These are phyloP conservation scores for Metarhizium guizhouense DNA, from an alignment of 2,329 filamentous ascomycete species.

Conservation along the genomic window DNA sequence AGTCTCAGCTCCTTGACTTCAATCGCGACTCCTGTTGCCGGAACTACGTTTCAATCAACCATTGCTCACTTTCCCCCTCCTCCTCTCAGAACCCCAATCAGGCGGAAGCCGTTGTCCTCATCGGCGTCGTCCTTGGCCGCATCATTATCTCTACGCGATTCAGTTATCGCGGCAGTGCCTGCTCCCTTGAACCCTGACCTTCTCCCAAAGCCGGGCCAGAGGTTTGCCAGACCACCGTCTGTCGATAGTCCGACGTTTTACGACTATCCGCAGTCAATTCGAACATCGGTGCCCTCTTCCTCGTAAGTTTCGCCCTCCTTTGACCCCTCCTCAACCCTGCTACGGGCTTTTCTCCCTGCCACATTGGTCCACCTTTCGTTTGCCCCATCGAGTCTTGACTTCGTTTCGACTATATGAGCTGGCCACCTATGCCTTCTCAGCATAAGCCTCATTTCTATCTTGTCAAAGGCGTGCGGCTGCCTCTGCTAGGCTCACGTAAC, in stretches of 20 bases:
- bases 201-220: slow-evolving; percentile 35
- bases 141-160: slow-evolving; percentile 17
- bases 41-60: slow-evolving; percentile 9
- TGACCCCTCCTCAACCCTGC: neutral
- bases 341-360: neutral
- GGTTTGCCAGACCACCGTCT: slow-evolving; percentile 45
- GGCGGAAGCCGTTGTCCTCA: slow-evolving; percentile 52
- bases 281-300: slow-evolving; percentile 10
- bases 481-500: neutral
- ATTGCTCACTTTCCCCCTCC: slow-evolving; percentile 10
- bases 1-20: slow-evolving; percentile 6
- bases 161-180: slow-evolving; percentile 1
- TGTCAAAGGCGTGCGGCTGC: neutral
- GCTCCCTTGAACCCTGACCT: slow-evolving; percentile 29
- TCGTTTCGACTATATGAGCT: neutral
- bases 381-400: neutral
- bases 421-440: neutral
- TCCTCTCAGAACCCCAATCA: slow-evolving; percentile 30
- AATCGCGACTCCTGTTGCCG: slow-evolving; percentile 4
- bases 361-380: neutral
- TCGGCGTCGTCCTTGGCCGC: slow-evolving; percentile 42
- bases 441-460: neutral
- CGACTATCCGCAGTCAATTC: slow-evolving; percentile 37
- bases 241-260: slow-evolving; percentile 55
- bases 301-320: slow-evolving; percentile 17